These are phyloP conservation scores for Cryphonectria radicalis DNA, from an alignment of 2,329 filamentous ascomycete species.

Conservation along the genomic window DNA sequence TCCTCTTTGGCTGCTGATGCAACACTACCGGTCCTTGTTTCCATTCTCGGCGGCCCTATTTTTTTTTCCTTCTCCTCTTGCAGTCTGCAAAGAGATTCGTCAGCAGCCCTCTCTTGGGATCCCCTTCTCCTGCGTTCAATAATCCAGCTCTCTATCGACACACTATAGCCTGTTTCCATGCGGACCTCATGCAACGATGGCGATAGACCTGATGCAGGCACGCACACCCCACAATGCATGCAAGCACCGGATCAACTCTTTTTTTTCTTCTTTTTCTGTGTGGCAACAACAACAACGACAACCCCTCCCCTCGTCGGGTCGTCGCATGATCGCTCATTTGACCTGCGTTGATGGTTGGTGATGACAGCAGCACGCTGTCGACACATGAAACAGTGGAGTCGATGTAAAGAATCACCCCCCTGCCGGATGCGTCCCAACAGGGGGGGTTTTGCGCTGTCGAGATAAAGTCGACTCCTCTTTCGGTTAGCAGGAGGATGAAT, in stretches of 20 bases:
- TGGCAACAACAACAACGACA: not conserved
- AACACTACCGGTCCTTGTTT: not conserved
- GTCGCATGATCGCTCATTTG: constrained; percentile 9
- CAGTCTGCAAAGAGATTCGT: constrained; percentile 5
- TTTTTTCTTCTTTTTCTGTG: not conserved
- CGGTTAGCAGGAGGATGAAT: not conserved
- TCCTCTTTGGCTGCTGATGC: constrained; percentile 6
- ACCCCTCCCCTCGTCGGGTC: not conserved
- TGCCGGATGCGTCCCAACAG: constrained; percentile 9
- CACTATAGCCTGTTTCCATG: not conserved
- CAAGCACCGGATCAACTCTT: not conserved
- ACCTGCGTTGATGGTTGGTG: constrained; percentile 6
- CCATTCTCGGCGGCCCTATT: not conserved
- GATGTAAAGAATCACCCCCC: not conserved
- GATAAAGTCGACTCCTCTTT: not conserved
- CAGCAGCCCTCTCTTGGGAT: not conserved
- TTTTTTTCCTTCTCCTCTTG: not conserved
- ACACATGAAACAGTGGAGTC: constrained; percentile 19
- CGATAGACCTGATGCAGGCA: not conserved
- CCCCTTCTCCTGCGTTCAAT: not conserved
- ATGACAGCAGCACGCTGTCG: constrained; percentile 16
- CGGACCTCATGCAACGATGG: not conserved
- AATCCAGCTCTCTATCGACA: constrained; percentile 1
- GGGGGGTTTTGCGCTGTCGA: not conserved
- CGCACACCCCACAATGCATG: not conserved